phyloP scores from a whole-genome alignment of 345 rosid genomes.

The Geranium brycei region DNA sequence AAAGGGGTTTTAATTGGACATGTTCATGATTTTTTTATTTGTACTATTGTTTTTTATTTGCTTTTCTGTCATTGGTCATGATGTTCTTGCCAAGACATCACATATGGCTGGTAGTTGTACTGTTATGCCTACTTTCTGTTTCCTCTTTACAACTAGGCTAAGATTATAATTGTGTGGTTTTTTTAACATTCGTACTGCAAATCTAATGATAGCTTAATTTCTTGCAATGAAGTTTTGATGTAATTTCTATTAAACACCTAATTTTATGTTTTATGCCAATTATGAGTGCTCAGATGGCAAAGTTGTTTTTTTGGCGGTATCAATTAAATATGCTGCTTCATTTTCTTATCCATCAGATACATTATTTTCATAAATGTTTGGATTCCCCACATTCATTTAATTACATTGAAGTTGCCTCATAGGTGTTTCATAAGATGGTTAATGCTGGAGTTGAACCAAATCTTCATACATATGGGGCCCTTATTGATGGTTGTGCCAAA shows the following conservation, averaged over 20 bases:
- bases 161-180: no score
- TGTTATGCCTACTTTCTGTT: no score
- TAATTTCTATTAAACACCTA: background rate
- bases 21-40: background rate
- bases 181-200: background rate
- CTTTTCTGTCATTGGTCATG: background rate
- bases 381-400: background rate
- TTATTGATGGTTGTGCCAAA: slow-evolving; percentile 93
- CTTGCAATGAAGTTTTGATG: no score
- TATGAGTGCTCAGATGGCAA: background rate
- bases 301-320: background rate
- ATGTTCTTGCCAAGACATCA: no score
- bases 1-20: background rate
- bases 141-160: no score
- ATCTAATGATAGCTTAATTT: no score
- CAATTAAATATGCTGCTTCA: background rate
- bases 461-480: slow-evolving; percentile 84
- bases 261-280: background rate
- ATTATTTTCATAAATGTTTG: background rate
- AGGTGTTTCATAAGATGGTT: slow-evolving; percentile 94
- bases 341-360: background rate
- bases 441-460: slow-evolving; percentile 89
- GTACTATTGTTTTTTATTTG: background rate
- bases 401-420: slow-evolving; percentile 6
- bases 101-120: no score